Conservation (phyloP, 352 stramenopile species). For the Pelagophyceae sp. region DNA sequence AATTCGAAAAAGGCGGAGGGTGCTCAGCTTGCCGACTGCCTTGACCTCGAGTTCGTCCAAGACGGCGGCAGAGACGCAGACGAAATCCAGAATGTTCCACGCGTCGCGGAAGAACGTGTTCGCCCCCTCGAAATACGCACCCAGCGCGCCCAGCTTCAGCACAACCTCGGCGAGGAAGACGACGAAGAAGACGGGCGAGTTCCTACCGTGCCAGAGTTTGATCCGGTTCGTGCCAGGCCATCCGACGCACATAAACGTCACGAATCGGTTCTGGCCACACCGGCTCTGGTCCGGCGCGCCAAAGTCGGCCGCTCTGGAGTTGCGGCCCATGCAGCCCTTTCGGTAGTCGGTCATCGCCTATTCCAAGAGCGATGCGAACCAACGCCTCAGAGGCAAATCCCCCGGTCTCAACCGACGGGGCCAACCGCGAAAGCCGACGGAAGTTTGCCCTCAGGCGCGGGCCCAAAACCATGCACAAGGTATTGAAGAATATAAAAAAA, state of each 20-base stretch:
- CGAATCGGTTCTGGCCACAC: not conserved
- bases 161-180: slow-evolving; percentile 75
- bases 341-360: slow-evolving; percentile 16
- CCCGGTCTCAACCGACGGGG: too few species aligned
- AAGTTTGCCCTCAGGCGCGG: too few species aligned
- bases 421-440: too few species aligned
- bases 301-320: not conserved
- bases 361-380: too few species aligned
- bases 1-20: slow-evolving; percentile 16
- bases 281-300: not conserved
- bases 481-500: not conserved
- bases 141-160: slow-evolving; percentile 73
- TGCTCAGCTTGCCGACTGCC: not conserved
- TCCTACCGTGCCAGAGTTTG: not conserved
- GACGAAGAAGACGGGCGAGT: not conserved
- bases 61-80: slow-evolving; percentile 23
- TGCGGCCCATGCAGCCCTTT: not conserved
- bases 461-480: not conserved
- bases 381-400: too few species aligned
- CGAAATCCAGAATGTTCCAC: slow-evolving; percentile 77
- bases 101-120: slow-evolving; percentile 60
- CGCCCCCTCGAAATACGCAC: slow-evolving; percentile 53
- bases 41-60: not conserved
- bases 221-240: too few species aligned
- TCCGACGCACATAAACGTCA: too few species aligned